Evolutionary conservation across 140 eudicot genomes (phyloP), one percentile per base, ranked within the genome.

Genomic region (Bidens hawaiensis): DNA sequence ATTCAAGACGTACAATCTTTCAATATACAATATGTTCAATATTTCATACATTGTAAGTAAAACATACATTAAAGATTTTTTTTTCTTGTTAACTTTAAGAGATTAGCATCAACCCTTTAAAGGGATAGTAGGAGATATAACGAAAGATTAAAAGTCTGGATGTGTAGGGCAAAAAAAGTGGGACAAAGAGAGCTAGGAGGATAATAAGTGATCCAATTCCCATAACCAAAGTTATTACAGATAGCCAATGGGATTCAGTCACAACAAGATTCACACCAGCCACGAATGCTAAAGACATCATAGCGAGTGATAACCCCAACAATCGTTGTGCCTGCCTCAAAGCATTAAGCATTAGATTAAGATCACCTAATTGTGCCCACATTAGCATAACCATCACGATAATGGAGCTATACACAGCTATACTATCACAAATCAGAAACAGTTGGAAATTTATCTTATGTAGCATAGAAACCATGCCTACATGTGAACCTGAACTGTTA

Each of bases 361-460:
- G 68, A 70, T n/a, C n/a, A n/a, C n/a, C n/a, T n/a, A n/a, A n/a
- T n/a, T n/a, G n/a, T n/a, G n/a, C n/a, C n/a, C n/a, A 76, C 58
- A 80, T 36, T 7, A 80, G 79, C 26, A 19, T 53, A n/a, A 75
- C 78, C 0, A 56, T 76, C 17, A 72, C 76, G 8, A 63, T 56
- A 67, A 76, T 57, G 59, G 82, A 80, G 64, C 70, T 71, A 45
- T 52, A 80, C 79, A 76, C 40, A 0, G 85, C 79, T 55, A 80
- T 12, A 27, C 63, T 57, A 64, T 80, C 74, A 12, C 78, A 66
- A 17, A 80, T 51, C 2, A 80, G 27, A 48, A 76, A 80, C 19
- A 51, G 48, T 12, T 51, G 76, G 28, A 80, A 80, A 3, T 21
- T 65, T 10, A 38, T 23, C 11, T 76, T 72, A 6, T 38, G 46